Evolutionary conservation across 2,329 filamentous ascomycete species (phyloP).

Genomic region (Didymella segeticola): DNA sequence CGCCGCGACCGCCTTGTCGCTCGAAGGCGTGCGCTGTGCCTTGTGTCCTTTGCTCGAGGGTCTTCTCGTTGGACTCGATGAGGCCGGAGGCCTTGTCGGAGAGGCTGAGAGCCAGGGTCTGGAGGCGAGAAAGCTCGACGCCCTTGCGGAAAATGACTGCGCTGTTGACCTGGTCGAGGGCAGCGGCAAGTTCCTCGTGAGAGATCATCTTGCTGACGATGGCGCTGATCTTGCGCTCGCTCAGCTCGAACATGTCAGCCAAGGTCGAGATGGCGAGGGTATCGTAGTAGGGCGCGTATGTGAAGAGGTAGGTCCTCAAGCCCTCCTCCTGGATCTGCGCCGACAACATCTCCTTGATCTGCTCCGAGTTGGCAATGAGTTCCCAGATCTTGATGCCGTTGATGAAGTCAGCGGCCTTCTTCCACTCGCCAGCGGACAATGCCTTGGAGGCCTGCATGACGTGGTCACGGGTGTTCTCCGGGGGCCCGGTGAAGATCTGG

Average conservation of each 20-base stretch:
- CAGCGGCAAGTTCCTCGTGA: slow-evolving; percentile 95
- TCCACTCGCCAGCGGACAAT: slow-evolving; percentile 96
- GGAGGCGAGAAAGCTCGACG: slow-evolving; percentile 93
- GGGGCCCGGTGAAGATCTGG: slow-evolving; percentile 97
- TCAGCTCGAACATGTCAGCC: slow-evolving; percentile 93
- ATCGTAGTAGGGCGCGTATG: slow-evolving; percentile 98
- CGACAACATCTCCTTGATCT: slow-evolving; percentile 96
- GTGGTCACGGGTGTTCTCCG: slow-evolving; percentile 98
- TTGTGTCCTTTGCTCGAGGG: slow-evolving; percentile 94
- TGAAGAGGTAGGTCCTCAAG: slow-evolving; percentile 97
- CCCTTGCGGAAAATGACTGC: slow-evolving; percentile 99
- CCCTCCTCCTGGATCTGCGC: slow-evolving; percentile 99
- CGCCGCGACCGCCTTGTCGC: slow-evolving; percentile 81
- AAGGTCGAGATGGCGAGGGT: slow-evolving; percentile 87
- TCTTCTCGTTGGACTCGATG: slow-evolving; percentile 97
- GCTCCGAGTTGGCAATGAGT: slow-evolving; percentile 87
- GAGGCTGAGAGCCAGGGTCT: slow-evolving; percentile 91
- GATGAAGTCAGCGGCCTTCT: slow-evolving; percentile 92
- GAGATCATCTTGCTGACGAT: slow-evolving; percentile 99
- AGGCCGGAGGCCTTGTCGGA: slow-evolving; percentile 95
- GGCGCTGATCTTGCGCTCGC: slow-evolving; percentile 87
- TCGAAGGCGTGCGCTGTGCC: slow-evolving; percentile 96
- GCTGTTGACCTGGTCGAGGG: slow-evolving; percentile 95
- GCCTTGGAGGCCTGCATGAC: slow-evolving; percentile 99
- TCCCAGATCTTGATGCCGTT: slow-evolving; percentile 99